Evolutionary conservation across 2,329 filamentous ascomycete genomes (phyloP).

Genomic region (Chaetomium sp.): DNA sequence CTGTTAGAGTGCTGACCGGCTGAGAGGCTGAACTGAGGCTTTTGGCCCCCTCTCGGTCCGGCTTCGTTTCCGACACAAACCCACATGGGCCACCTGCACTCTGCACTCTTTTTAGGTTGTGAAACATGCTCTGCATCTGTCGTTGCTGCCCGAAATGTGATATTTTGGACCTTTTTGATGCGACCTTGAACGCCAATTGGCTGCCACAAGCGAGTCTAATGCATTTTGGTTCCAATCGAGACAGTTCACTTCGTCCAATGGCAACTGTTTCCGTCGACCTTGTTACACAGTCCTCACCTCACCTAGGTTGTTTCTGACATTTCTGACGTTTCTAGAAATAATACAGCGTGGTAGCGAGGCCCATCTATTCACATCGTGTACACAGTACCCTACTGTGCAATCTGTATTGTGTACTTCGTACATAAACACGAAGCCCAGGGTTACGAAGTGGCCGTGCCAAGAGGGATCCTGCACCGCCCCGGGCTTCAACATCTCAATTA

Average conservation of each 20-base stretch:
- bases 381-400: too few species aligned
- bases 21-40: constrained; percentile 28
- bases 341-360: neutral
- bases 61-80: neutral
- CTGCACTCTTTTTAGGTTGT: neutral
- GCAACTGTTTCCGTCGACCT: neutral
- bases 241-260: neutral
- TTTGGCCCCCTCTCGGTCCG: constrained; percentile 23
- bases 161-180: constrained; percentile 15
- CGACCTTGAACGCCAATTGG: constrained; percentile 8
- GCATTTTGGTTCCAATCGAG: neutral
- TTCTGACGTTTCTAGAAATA: neutral
- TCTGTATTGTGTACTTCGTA: too few species aligned
- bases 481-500: neutral
- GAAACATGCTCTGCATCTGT: neutral
- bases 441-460: neutral
- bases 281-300: neutral
- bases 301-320: too few species aligned
- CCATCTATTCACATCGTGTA: neutral
- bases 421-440: neutral
- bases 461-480: constrained; percentile 8
- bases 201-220: neutral
- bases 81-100: too few species aligned
- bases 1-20: constrained; percentile 24
- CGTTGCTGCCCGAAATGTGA: neutral